Evolutionary conservation across 768 basidiomycete genomes (phyloP).

Genomic region (Ramaria sp.): DNA sequence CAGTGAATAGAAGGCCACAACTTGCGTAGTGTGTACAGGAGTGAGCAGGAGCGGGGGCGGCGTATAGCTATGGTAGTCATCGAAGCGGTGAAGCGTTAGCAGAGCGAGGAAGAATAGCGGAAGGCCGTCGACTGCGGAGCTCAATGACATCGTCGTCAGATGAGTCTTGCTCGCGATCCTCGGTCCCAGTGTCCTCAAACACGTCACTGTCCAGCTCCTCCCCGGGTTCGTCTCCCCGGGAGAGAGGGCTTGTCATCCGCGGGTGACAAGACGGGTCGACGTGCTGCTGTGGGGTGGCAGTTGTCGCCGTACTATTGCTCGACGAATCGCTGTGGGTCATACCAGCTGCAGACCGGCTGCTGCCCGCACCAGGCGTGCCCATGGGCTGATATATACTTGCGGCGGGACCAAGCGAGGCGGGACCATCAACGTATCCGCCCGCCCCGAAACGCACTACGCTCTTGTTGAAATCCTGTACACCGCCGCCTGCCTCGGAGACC

Average conservation of each 20-base stretch:
- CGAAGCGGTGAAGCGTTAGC: neutral
- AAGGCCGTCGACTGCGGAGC: slow-evolving; percentile 1
- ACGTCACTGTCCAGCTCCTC: slow-evolving; percentile 49
- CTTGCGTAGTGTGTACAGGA: neutral
- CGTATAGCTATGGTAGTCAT: neutral
- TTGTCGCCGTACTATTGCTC: slow-evolving; percentile 1
- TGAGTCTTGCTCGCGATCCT: slow-evolving; percentile 48
- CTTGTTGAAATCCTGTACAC: slow-evolving; percentile 21
- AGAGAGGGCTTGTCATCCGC: slow-evolving; percentile 3
- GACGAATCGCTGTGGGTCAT: slow-evolving; percentile 7
- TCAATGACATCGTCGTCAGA: slow-evolving; percentile 6
- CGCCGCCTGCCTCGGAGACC: neutral
- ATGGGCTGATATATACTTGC: neutral
- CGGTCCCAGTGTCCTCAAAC: slow-evolving; percentile 84
- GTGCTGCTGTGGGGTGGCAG: neutral
- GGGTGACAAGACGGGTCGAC: neutral
- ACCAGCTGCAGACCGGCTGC: neutral
- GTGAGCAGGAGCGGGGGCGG: no score
- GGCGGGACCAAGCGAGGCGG: neutral
- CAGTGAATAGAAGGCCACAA: neutral
- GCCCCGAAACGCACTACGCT: slow-evolving; percentile 45
- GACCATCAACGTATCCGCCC: slow-evolving; percentile 21
- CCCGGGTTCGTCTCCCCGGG: neutral
- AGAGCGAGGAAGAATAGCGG: slow-evolving; percentile 1
- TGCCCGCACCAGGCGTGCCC: neutral